These are phyloP conservation scores for Rutstroemia sp. DNA, from an alignment of 2,329 filamentous ascomycete genomes.

Conservation along the genomic window DNA sequence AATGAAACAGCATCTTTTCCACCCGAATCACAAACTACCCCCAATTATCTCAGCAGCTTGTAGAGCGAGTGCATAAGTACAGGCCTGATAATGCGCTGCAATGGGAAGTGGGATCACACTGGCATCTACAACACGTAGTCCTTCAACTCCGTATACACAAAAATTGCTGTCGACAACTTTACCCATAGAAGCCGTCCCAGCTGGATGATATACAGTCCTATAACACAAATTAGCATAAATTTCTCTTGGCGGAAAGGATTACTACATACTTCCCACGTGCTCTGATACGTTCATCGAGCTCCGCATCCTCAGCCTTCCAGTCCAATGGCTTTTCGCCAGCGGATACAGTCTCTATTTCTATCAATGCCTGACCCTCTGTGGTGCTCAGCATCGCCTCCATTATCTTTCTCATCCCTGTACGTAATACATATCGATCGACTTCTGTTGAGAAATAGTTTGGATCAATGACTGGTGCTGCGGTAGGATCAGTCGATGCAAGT, in stretches of 20 bases:
- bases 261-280: neutral
- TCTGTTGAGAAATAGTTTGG: neutral
- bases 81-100: neutral
- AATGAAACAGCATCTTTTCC: neutral
- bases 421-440: neutral
- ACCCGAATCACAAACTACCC: neutral
- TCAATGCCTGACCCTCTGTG: neutral
- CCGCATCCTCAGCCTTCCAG: neutral
- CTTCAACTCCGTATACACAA: neutral
- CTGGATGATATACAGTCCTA: neutral
- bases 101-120: neutral
- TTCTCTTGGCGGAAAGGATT: neutral
- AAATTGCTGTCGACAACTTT: neutral
- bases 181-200: neutral
- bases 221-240: neutral
- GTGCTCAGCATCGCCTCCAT: neutral
- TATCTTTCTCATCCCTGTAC: neutral
- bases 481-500: neutral
- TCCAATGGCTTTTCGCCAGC: neutral
- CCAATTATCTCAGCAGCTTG: neutral
- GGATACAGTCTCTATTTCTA: neutral
- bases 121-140: neutral
- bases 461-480: constrained; percentile 1
- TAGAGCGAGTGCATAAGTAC: neutral
- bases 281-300: neutral